These are phyloP conservation scores for Imleria badia DNA, from an alignment of 768 basidiomycete genomes.

Conservation along the genomic window DNA sequence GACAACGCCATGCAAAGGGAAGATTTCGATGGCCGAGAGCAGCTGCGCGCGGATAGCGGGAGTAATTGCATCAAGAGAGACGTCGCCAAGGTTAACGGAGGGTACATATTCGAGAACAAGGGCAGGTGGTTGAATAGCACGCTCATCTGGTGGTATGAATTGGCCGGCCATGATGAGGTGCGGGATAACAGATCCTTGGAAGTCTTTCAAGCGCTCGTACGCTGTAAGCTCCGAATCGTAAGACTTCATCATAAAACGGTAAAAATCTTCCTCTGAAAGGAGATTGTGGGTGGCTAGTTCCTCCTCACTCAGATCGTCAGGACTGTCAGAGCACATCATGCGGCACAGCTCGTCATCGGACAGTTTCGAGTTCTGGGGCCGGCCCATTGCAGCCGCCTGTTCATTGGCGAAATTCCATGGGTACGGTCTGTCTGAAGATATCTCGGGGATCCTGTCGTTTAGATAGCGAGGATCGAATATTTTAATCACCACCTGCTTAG, in stretches of 20 bases:
- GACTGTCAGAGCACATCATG: too few relatives aligned
- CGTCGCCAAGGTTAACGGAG: background rate
- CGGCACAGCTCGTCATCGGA: too few relatives aligned
- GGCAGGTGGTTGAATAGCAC: background rate
- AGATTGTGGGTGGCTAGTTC: background rate
- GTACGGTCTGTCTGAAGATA: background rate
- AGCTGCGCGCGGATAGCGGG: background rate
- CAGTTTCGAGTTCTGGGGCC: too few relatives aligned
- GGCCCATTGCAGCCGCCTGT: too few relatives aligned
- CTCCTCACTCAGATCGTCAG: background rate
- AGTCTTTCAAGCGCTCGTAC: background rate
- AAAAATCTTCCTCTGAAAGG: background rate
- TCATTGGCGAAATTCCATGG: background rate
- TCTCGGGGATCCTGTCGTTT: background rate
- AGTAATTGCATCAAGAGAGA: background rate
- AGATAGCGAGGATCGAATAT: slow-evolving; percentile 8
- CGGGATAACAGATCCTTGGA: slow-evolving; percentile 4
- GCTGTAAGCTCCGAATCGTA: background rate
- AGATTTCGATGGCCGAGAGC: background rate
- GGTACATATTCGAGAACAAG: slow-evolving; percentile 9
- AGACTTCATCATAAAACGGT: background rate
- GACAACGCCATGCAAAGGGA: background rate
- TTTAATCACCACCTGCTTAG: background rate
- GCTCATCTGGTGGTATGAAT: background rate
- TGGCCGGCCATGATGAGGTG: background rate